Conservation (phyloP, 192 early-diverging fungal species). For the Coemansia sp. region DNA sequence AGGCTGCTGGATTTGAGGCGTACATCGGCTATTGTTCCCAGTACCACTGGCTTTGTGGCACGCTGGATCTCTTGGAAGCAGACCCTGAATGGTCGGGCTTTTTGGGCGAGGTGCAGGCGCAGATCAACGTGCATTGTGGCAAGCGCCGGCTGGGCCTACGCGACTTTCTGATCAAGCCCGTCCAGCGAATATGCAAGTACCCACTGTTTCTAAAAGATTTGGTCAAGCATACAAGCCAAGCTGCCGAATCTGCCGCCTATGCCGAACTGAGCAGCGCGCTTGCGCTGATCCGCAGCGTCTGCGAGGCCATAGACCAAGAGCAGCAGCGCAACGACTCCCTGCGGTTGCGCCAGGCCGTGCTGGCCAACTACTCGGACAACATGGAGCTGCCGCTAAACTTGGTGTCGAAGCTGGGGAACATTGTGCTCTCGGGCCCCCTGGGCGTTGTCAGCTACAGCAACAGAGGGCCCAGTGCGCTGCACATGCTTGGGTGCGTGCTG, state of each 20-base stretch:
- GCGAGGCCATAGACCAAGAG: slow-evolving; percentile 38
- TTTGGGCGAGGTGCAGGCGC: slow-evolving; percentile 21
- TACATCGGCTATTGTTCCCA: slow-evolving; percentile 44
- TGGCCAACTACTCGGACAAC: slow-evolving; percentile 40
- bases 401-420: slow-evolving; percentile 36
- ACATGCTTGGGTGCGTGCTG: slow-evolving; percentile 62
- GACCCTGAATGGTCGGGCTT: slow-evolving; percentile 40
- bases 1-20: slow-evolving; percentile 17
- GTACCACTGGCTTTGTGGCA: slow-evolving; percentile 35
- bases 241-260: slow-evolving; percentile 16
- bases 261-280: slow-evolving; percentile 28
- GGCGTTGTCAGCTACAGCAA: slow-evolving; percentile 19
- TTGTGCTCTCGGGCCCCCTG: slow-evolving; percentile 47
- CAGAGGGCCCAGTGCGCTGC: slow-evolving; percentile 1
- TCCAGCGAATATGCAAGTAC: slow-evolving; percentile 93
- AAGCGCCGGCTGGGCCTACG: slow-evolving; percentile 32
- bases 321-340: slow-evolving; percentile 40
- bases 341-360: slow-evolving; percentile 23
- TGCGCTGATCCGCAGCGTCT: slow-evolving; percentile 21
- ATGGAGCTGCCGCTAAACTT: slow-evolving; percentile 36
- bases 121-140: slow-evolving; percentile 18
- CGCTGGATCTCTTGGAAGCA: slow-evolving; percentile 25
- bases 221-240: slow-evolving; percentile 54
- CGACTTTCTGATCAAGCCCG: slow-evolving; percentile 66
- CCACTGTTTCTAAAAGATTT: slow-evolving; percentile 76